Evolutionary conservation across 441 rosid genomes (phyloP).

Genomic region (Eutrema salsugineum): DNA sequence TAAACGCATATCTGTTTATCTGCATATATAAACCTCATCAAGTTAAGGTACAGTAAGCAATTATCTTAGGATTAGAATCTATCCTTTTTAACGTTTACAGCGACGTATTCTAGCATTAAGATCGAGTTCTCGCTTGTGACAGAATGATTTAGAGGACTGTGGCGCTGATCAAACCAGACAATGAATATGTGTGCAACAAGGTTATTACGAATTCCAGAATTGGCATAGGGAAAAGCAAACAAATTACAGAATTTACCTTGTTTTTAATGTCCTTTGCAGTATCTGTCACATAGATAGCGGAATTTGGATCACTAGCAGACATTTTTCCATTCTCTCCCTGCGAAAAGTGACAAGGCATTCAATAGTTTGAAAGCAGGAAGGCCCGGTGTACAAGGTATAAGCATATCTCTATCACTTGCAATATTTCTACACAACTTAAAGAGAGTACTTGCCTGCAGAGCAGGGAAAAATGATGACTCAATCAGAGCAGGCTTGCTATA

Average conservation of each 20-base stretch:
- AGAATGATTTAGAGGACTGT: not conserved
- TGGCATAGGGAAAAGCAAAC: not conserved
- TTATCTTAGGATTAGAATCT: not conserved
- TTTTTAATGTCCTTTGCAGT: conserved; percentile 65
- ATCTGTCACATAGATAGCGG: conserved; percentile 91
- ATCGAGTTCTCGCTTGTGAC: not conserved
- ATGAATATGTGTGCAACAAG: not conserved
- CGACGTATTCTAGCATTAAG: not conserved
- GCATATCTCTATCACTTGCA: not conserved
- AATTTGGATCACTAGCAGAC: conserved; percentile 98
- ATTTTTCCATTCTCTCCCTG: conserved; percentile 96
- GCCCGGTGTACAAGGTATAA: not conserved
- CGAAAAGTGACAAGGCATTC: not conserved
- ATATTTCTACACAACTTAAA: not conserved
- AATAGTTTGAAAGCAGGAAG: not conserved
- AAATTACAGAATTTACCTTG: conserved; percentile 50
- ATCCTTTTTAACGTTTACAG: not conserved
- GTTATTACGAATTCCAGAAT: not conserved
- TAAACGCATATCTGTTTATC: conserved; percentile 79
- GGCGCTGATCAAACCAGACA: not conserved
- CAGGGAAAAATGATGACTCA: conserved; percentile 85
- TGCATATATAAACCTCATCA: conserved; percentile 28
- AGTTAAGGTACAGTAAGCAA: not conserved
- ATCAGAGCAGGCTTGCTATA: conserved; percentile 90
- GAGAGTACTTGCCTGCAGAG: conserved; percentile 63